Base-by-base conservation (phyloP, 2,329 filamentous ascomycete genomes). In the Fusarium sacchari region DNA sequence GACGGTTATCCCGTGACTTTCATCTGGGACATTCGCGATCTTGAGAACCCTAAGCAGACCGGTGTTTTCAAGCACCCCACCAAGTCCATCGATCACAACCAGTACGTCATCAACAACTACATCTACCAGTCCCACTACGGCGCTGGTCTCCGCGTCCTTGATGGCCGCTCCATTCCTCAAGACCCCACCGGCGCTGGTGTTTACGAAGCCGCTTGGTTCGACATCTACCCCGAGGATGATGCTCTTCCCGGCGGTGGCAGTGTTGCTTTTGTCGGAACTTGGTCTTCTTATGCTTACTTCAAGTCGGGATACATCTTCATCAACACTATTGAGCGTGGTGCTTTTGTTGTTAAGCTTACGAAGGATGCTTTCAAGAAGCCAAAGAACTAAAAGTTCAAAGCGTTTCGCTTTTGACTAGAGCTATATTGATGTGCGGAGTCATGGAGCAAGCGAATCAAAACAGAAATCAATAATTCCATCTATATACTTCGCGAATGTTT, bases 311-410 rank as follows among this genome's bases (percentile, higher is more conserved):
- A 84, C 72, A 83, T 88, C 63, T 82, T 88, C 13, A 77, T 88
- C 70, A 88, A 88, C 78, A 86, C 83, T 7, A 88, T 88, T 64
- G 86, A 88, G 79, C 80, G 86, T 11, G 87, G 87, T 57, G 82
- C 83, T 10, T 88, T 85, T 55, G 82, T 85, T 13, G 81, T 88
- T 17, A 88, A 77, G 64, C 42, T 77, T 39, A 86, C 75, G 1
- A 10, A 47, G n/a, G 8, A 22, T 7, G 67, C 67, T 17, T 69
- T 69, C 22, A 20, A 50, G 24, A 70, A 65, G 66, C 66, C 67
- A 1, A 55, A 70, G 46, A 59, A 52, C 26, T 69, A 65, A 5
- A 5, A 15, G 10, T 2, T 3, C 15, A 17, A n/a, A 2, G 4
- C 7, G 3, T 24, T 53, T 37, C n/a, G 12, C 18, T 3, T 0